Conservation (phyloP, 768 basidiomycete species). For the Russula olivacea region DNA sequence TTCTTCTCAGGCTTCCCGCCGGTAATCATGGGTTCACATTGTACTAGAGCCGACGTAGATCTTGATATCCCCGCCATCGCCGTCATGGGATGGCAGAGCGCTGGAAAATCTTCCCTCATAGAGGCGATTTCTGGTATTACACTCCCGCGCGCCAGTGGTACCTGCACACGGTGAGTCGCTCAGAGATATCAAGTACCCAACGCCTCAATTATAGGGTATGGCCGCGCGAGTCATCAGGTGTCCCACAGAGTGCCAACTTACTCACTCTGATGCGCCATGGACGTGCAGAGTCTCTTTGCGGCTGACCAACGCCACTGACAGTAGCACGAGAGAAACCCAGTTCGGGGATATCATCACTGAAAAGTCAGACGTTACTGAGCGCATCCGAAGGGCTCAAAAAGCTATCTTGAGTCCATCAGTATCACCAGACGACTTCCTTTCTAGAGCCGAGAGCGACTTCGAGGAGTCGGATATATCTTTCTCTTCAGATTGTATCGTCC, state of each 20-base stretch:
- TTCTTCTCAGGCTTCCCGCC: conserved; percentile 1
- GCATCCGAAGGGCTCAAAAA: conserved; percentile 57
- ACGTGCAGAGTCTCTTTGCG: conserved; percentile 33
- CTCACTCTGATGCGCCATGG: conserved; percentile 31
- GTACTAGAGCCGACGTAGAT: conserved; percentile 54
- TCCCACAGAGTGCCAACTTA: conserved; percentile 36
- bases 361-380: conserved; percentile 54
- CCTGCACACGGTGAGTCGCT: conserved; percentile 57
- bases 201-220: neutral
- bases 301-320: conserved; percentile 28
- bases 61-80: conserved; percentile 69
- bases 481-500: conserved; percentile 35
- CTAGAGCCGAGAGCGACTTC: conserved; percentile 28
- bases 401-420: conserved; percentile 57
- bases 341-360: conserved; percentile 40
- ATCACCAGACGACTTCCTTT: conserved; percentile 35
- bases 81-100: conserved; percentile 67
- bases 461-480: conserved; percentile 29
- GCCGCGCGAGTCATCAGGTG: conserved; percentile 30
- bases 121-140: conserved; percentile 71
- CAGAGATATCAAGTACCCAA: neutral
- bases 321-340: conserved; percentile 14
- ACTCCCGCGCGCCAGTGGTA: conserved; percentile 62
- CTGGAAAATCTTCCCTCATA: conserved; percentile 72
- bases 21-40: neutral